Base-by-base conservation (phyloP, 2,329 filamentous ascomycete genomes). In the Penicillium sp. region DNA sequence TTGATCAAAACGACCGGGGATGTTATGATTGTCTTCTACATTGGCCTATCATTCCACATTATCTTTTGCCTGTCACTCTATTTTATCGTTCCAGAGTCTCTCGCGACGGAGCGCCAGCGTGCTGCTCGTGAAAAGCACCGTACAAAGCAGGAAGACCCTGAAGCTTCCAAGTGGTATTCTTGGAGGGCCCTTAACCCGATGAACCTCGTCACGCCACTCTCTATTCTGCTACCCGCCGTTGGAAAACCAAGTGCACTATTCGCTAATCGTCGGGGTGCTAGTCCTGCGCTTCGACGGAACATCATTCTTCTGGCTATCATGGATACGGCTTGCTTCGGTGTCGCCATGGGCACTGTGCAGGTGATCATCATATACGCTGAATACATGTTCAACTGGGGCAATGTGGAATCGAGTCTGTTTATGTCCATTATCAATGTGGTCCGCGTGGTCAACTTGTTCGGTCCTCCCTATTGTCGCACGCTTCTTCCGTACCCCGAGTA, bases 321-420 rank as follows among this genome's bases (percentile, higher is more conserved):
- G 45, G 93, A 97, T 63, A 87, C 85, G 22, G 81, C 88, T 53
- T 79, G 94, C 55, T 85, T 96, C 51, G 86, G 88, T 18, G 79
- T 89, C 0, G 83, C 85, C 6, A 87, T 96, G 77, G 88, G 90
- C 39, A 80, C 83, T 0, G 82, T 88, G 51, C 81, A 84, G n/a
- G 83, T 96, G 28, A 76, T 93, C 16, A 77, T 97, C 45, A 79
- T 95, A 44, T 98, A 97, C 69, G 82, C 82, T 20, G 84, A 87
- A 55, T 85, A 80, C 59, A 79, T 82, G 57, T 97, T 95, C 63
- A 75, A 78, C 44, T 97, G 93, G 93, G 79, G 81, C 39, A 89
- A 84, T 31, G 77, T 88, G 46, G 85, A 95, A 65, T 86, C 85
- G 10, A 88, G 86, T 36, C 76, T 82, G 13, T 96, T 89, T 66